Percentiles rank a stretch among this genome's conserved stretches.
Evolutionary conservation across 805 yeast species (phyloP).

Genomic region (Zygosaccharomyces bisporus): DNA sequence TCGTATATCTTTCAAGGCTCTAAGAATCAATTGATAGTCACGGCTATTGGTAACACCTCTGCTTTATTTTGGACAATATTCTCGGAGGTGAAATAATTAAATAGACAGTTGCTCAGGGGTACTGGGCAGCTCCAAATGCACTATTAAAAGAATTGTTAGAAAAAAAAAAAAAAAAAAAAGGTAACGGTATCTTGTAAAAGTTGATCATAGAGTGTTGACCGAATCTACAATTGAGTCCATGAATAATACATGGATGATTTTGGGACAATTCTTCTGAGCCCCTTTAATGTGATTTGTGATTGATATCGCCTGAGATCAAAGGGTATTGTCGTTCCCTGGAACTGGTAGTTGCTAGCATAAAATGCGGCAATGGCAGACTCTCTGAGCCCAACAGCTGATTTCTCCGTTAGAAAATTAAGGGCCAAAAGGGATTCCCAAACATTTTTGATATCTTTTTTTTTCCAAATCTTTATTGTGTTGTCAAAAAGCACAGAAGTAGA

Average conservation of each 20-base stretch:
- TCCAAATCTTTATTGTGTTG: constrained; percentile 51
- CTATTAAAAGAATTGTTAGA: neutral
- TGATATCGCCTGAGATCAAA: constrained; percentile 49
- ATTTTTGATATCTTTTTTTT: constrained; percentile 53
- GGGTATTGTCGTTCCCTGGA: constrained; percentile 35
- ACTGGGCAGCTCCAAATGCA: neutral
- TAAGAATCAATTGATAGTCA: neutral
- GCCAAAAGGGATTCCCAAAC: constrained; percentile 71
- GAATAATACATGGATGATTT: constrained; percentile 31
- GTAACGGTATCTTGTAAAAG: neutral
- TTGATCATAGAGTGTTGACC: neutral
- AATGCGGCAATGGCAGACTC: constrained; percentile 40
- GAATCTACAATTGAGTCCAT: constrained; percentile 32
- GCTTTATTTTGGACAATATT: neutral
- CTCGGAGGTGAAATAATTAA: constrained; percentile 1
- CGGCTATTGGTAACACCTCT: neutral
- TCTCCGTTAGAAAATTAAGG: constrained; percentile 51
- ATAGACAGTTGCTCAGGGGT: constrained; percentile 3
- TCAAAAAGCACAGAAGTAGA: constrained; percentile 38
- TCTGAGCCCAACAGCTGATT: constrained; percentile 41
- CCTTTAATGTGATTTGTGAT: constrained; percentile 50
- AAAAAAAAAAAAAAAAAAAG: constrained; percentile 1
- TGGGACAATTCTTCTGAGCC: constrained; percentile 39
- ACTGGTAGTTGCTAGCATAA: constrained; percentile 40
- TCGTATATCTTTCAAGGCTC: neutral